Percentiles rank a stretch among this genome's conserved stretches.
These are phyloP conservation scores for Pachysandra terminalis DNA, from an alignment of 164 flowering plant species.

Conservation along the genomic window DNA sequence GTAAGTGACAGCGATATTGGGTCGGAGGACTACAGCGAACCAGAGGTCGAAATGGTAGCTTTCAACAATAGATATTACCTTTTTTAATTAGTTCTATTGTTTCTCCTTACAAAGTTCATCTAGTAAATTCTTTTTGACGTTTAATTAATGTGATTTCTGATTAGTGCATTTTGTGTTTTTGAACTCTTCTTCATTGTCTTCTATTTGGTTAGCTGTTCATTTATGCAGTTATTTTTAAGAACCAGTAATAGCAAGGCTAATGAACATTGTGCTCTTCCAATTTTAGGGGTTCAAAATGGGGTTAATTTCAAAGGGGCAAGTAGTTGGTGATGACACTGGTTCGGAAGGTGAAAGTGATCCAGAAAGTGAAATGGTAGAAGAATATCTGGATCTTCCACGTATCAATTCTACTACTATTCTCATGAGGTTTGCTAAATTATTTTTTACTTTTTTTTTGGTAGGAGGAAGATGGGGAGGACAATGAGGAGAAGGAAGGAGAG, in stretches of 20 bases:
- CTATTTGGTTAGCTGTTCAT: neutral
- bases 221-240: no score
- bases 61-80: no score
- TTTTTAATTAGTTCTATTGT: no score
- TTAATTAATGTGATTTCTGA: neutral
- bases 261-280: neutral
- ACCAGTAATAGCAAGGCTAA: neutral
- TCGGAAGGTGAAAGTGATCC: constrained; percentile 32
- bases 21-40: no score
- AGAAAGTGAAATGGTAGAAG: constrained; percentile 19
- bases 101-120: no score
- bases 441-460: constrained; percentile 10
- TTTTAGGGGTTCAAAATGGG: constrained; percentile 24
- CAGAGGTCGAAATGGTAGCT: no score
- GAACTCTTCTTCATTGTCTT: neutral
- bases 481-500: constrained; percentile 16
- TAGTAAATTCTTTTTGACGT: no score
- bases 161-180: neutral
- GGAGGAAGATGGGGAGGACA: constrained; percentile 15
- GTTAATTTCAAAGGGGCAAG: constrained; percentile 22
- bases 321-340: constrained; percentile 11
- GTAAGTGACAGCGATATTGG: no score
- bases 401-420: neutral
- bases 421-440: neutral
- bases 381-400: neutral